Evolutionary conservation across 352 stramenopile species (phyloP), one percentile per base, ranked within the genome.

Genomic region (Globisporangium spinosum): DNA sequence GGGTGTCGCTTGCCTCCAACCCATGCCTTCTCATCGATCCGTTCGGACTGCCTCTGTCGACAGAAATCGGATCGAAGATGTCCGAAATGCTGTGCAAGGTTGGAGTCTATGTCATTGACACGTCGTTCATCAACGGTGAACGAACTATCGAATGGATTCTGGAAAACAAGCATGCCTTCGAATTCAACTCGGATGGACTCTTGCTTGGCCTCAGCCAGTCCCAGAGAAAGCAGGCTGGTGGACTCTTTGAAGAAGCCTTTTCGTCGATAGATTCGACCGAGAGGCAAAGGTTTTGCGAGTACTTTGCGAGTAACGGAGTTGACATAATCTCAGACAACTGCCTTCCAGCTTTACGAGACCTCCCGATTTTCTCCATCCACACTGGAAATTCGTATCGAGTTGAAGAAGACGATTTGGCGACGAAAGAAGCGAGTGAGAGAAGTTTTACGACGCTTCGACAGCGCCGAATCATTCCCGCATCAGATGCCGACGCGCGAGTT

Each of bases 331-430:
- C 75, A n/a, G 71, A 75, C 32, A 70, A 69, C 29, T 79, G 77
- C 25, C 66, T 81, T 32, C 61, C 70, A 56, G 73, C 72, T 71
- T 53, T 88, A 10, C 77, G 75, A 10, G 79, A 86, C 25, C 74
- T 88, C 4, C 77, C 79, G 7, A 82, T 88, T 58, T 88, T 88
- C 58, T 58, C 70, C 25, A 72, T 88, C 20, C 56, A 85, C 43
- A 40, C 54, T 25, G 68, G 63, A n/a, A 27, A 17, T 0, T 43
- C 49, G 23, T 69, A 61, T 25, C 49, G 47, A n/a, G 34, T 25
- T 2, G n/a, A 40, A 9, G 7, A 62, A 12, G 66, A 71, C 7
- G 61, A 9, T 9, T 51, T 60, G 4, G 8, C 5, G 8, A 15
- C 34, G 5, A 53, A 27, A 20, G 49, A 55, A 10, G 53, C 20